Conservation (phyloP, 176 grass and related monocot genomes). For the Phoenix roebelenii region DNA sequence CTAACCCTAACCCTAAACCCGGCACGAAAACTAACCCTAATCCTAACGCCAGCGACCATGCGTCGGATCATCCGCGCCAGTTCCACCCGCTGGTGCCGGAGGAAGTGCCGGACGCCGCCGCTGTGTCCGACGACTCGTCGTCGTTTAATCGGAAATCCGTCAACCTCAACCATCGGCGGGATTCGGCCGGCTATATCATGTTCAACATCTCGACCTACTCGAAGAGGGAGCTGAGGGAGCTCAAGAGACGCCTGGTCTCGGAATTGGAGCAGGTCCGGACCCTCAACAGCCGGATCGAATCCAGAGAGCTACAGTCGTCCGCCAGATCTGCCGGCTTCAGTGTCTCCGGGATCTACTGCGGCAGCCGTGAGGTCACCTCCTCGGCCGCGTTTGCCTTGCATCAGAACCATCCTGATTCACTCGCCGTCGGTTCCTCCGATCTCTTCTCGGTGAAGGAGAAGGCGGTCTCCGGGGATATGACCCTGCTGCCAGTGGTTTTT, state of each 20-base stretch:
- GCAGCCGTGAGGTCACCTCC: not conserved
- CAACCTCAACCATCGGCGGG: not conserved
- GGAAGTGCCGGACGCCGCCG: not conserved
- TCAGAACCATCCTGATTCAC: too few species aligned
- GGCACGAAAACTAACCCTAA: slow-evolving; percentile 40
- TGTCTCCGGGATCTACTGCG: not conserved
- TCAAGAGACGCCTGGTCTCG: slow-evolving; percentile 42
- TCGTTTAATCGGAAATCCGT: not conserved
- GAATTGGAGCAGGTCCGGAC: slow-evolving; percentile 75
- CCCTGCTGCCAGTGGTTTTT: too few species aligned
- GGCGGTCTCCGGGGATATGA: too few species aligned
- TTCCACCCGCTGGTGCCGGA: not conserved
- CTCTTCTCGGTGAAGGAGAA: too few species aligned
- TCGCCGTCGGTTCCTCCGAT: too few species aligned
- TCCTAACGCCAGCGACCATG: slow-evolving; percentile 28
- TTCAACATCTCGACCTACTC: slow-evolving; percentile 26
- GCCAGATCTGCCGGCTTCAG: slow-evolving; percentile 2
- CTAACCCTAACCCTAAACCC: slow-evolving; percentile 48
- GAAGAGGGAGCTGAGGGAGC: slow-evolving; percentile 34
- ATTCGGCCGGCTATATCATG: slow-evolving; percentile 12
- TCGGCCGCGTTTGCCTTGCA: not conserved
- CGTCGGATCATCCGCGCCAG: not conserved
- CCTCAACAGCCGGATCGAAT: slow-evolving; percentile 61
- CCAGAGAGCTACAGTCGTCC: slow-evolving; percentile 28
- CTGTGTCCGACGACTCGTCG: not conserved